Evolutionary conservation across 352 stramenopile species (phyloP), one percentile per base, ranked within the genome.

Genomic region (Globisporangium acanthophoron): DNA sequence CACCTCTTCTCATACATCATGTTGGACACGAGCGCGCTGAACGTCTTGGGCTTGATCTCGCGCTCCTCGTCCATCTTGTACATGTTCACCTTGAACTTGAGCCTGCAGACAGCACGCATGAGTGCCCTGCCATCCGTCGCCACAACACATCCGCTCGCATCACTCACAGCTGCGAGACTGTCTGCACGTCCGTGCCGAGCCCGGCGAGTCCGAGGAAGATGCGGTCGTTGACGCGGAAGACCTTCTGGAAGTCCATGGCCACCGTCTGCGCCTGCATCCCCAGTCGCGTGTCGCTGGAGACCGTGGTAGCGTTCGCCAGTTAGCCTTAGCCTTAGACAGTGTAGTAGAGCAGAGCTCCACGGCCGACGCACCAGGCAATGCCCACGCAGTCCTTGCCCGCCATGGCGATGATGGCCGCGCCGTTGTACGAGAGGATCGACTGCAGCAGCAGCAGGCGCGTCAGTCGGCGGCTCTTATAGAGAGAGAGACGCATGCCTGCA

Each of bases 11-110:
- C 94, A 76, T 99, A 99, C 69, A 99, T 92, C 70, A 99, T 94
- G 64, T 88, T 94, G 35, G 88, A 97, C 35, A 99, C 58, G 61
- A 99, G 73, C 61, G 96, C 90, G 51, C 88, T 96, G 58, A 99
- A 97, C 12, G 97, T 97, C 71, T 98, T 89, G 16, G 97, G 97
- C 66, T 97, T 98, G 66, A 99, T 99, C 33, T 98, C 92, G 55
- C 97, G 80, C 71, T 99, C 95, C 72, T 99, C 97, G 52, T 93
- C 81, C 61, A 99, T 93, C 76, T 98, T 97, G 79, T 99, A 99
- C 72, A 99, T 90, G 73, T 98, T 98, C 54, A 96, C 62, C 76
- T 97, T 89, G 71, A 96, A 96, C 62, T 94, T 93, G 29, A 99
- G 77, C 20, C 78, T 81, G 52, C 12, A 27, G 33, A 35, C 12